Conservation (phyloP, 176 grass and related monocot genomes). For the Cocos nucifera region DNA sequence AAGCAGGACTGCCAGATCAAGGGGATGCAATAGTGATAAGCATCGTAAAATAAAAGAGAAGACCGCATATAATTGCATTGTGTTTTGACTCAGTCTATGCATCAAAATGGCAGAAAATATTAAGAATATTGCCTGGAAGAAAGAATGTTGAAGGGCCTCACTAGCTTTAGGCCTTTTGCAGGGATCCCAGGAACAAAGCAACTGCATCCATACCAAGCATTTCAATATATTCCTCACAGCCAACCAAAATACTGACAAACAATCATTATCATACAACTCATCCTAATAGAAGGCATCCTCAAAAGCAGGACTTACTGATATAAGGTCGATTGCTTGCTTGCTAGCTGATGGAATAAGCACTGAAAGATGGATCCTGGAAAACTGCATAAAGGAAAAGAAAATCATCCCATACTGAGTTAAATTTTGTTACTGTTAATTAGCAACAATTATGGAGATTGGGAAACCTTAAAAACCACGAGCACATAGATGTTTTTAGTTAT, state of each 20-base stretch:
- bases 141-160: constrained; percentile 74
- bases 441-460: too few relatives aligned
- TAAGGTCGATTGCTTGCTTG: constrained; percentile 3
- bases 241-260: too few relatives aligned
- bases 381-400: constrained; percentile 9
- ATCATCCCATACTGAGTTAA: too few relatives aligned
- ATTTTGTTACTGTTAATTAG: too few relatives aligned
- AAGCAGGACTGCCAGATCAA: constrained; percentile 26
- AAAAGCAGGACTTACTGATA: not conserved
- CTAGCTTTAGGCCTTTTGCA: constrained; percentile 79
- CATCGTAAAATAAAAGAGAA: not conserved
- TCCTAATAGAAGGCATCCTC: constrained; percentile 3
- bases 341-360: constrained; percentile 7
- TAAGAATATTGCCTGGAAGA: constrained; percentile 60
- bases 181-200: constrained; percentile 88
- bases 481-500: too few relatives aligned
- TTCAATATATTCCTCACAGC: too few relatives aligned
- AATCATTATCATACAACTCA: too few relatives aligned
- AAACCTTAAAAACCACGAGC: too few relatives aligned
- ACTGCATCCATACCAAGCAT: constrained; percentile 24
- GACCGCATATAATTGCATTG: too few relatives aligned
- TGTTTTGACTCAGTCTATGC: too few relatives aligned
- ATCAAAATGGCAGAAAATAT: too few relatives aligned
- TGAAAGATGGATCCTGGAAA: not conserved
- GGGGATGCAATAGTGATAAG: not conserved